Evolutionary conservation across 2,329 filamentous ascomycete species (phyloP).

Genomic region (Exserohilum turcica): DNA sequence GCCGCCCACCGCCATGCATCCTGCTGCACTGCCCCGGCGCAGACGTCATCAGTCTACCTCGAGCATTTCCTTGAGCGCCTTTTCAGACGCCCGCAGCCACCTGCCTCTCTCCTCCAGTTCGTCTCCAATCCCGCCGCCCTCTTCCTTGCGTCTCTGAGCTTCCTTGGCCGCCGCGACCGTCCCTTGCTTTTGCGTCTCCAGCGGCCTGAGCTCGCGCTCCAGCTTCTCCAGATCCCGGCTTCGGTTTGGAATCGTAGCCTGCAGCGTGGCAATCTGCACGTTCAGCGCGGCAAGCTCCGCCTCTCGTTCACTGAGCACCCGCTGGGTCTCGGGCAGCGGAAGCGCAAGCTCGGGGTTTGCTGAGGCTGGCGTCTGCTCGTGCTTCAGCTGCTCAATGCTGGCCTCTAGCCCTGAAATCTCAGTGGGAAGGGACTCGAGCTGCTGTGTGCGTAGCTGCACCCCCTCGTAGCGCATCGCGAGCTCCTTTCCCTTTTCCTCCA

Average conservation of each 20-base stretch:
- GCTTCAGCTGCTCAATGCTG: slow-evolving; percentile 55
- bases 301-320: slow-evolving; percentile 48
- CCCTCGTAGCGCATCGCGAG: slow-evolving; percentile 64
- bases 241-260: slow-evolving; percentile 67
- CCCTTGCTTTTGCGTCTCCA: slow-evolving; percentile 70
- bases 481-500: slow-evolving; percentile 68
- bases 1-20: slow-evolving; percentile 3
- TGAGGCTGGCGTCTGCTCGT: slow-evolving; percentile 41
- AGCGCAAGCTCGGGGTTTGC: slow-evolving; percentile 51
- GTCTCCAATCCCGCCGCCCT: slow-evolving; percentile 67
- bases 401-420: slow-evolving; percentile 59
- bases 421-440: slow-evolving; percentile 57
- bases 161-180: slow-evolving; percentile 72
- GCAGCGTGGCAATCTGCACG: slow-evolving; percentile 55
- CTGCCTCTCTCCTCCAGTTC: slow-evolving; percentile 76
- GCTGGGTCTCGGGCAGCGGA: slow-evolving; percentile 51
- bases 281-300: slow-evolving; percentile 51
- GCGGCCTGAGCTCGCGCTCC: slow-evolving; percentile 68
- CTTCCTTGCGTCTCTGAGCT: slow-evolving; percentile 69
- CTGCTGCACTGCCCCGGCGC: neutral
- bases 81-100: slow-evolving; percentile 75
- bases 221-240: slow-evolving; percentile 70
- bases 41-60: slow-evolving; percentile 53
- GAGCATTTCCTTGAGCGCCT: slow-evolving; percentile 65
- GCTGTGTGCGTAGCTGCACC: slow-evolving; percentile 58